phyloP scores from a whole-genome alignment of 805 yeast species.

The Metschnikowia peoriensis region DNA sequence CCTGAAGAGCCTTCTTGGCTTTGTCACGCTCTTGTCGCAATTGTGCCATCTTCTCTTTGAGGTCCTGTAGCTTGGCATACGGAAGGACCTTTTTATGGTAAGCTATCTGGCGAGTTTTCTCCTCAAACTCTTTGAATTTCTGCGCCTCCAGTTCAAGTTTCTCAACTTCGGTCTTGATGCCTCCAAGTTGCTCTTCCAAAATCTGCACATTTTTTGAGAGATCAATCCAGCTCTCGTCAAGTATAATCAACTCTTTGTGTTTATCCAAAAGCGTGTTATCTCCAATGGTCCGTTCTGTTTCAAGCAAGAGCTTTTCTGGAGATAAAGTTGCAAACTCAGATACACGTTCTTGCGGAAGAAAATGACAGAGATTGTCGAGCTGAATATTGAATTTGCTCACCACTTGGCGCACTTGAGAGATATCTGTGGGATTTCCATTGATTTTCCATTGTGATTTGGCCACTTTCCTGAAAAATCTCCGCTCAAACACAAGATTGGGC shows the following conservation, averaged over 20 bases:
- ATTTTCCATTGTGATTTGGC: constrained; percentile 52
- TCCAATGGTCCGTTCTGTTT: constrained; percentile 80
- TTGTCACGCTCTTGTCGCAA: constrained; percentile 35
- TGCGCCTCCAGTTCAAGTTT: constrained; percentile 46
- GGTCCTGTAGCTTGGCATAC: constrained; percentile 39
- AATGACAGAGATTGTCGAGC: constrained; percentile 88
- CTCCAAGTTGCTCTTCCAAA: constrained; percentile 27
- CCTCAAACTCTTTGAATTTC: constrained; percentile 45
- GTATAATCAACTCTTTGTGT: constrained; percentile 55
- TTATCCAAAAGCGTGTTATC: constrained; percentile 52
- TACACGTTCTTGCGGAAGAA: constrained; percentile 92
- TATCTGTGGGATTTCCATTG: constrained; percentile 41
- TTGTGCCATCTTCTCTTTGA: constrained; percentile 30
- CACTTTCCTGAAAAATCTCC: constrained; percentile 43
- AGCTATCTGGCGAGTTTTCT: constrained; percentile 38
- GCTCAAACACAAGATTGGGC: constrained; percentile 37
- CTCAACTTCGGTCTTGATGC: constrained; percentile 36
- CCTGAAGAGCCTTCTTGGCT: constrained; percentile 31
- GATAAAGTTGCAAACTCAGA: constrained; percentile 84
- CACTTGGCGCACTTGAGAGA: constrained; percentile 43
- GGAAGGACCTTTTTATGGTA: constrained; percentile 41
- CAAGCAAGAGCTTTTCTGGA: constrained; percentile 69
- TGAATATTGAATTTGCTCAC: constrained; percentile 66
- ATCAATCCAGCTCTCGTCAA: constrained; percentile 42
- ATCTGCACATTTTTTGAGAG: constrained; percentile 26